phyloP scores from a whole-genome alignment of 2,329 filamentous ascomycete species.

The Colletotrichum lentis region DNA sequence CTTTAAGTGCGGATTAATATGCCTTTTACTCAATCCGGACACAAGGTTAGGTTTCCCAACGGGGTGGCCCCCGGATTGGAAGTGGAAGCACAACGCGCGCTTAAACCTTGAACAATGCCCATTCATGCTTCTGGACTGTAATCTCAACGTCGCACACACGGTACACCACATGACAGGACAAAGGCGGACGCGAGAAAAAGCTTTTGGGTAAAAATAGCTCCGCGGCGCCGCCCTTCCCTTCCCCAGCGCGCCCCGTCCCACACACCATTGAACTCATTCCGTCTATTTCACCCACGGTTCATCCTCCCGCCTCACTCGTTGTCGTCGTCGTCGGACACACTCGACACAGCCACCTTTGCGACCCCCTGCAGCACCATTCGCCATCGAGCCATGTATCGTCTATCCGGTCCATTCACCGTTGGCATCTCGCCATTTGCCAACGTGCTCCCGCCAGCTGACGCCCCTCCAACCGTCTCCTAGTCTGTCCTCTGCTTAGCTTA shows the following conservation, averaged over 20 bases:
- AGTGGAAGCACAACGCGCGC: background rate
- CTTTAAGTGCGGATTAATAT: background rate
- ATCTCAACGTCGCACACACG: background rate
- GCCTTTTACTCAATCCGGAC: constrained; percentile 13
- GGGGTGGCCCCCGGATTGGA: background rate
- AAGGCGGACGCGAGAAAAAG: background rate
- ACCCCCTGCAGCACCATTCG: constrained; percentile 1
- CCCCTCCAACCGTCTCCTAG: constrained; percentile 4
- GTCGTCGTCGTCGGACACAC: background rate
- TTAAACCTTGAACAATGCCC: background rate
- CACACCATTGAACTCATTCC: constrained; percentile 17
- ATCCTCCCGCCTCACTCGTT: constrained; percentile 20
- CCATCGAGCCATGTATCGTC: constrained; percentile 3
- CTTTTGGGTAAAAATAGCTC: constrained; percentile 29
- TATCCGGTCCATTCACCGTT: constrained; percentile 27
- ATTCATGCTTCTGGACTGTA: background rate
- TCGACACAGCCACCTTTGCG: constrained; percentile 25
- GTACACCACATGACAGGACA: background rate
- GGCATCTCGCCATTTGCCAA: constrained; percentile 29
- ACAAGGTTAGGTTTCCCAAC: constrained; percentile 11
- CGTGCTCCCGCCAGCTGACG: constrained; percentile 31
- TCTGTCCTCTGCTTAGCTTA: constrained; percentile 6
- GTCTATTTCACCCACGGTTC: constrained; percentile 2
- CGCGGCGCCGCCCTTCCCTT: constrained; percentile 34
- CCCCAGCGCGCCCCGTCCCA: constrained; percentile 28